Conservation (phyloP, 2,329 filamentous ascomycete genomes). For the Alternaria viburni region DNA sequence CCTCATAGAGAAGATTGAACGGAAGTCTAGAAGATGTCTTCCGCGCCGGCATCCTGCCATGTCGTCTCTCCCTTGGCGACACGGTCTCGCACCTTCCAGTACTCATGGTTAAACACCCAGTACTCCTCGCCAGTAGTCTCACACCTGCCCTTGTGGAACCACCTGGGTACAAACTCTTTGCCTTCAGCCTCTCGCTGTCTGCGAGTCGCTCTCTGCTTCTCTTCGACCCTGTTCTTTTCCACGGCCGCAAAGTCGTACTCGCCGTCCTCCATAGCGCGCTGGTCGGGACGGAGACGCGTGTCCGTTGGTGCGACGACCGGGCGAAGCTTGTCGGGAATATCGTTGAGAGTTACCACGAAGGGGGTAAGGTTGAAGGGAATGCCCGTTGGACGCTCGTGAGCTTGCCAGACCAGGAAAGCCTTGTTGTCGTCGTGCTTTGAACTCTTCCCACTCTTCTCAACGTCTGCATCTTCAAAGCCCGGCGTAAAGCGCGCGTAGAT, state of each 20-base stretch:
- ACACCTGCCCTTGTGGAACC: constrained; percentile 79
- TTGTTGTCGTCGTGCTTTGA: constrained; percentile 68
- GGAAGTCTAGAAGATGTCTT: constrained; percentile 71
- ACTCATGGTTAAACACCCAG: constrained; percentile 88
- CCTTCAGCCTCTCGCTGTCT: constrained; percentile 75
- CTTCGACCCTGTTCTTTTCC: constrained; percentile 94
- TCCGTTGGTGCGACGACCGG: constrained; percentile 88
- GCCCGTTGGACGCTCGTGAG: constrained; percentile 76
- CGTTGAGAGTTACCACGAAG: constrained; percentile 93
- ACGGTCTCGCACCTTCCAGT: constrained; percentile 78
- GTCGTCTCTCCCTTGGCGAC: constrained; percentile 66
- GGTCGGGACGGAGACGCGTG: constrained; percentile 89
- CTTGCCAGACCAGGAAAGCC: constrained; percentile 93
- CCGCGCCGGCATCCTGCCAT: constrained; percentile 70
- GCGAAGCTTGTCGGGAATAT: constrained; percentile 80
- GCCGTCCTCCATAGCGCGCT: constrained; percentile 98
- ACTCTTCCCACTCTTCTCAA: constrained; percentile 49
- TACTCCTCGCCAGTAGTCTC: constrained; percentile 84
- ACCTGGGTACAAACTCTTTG: constrained; percentile 81
- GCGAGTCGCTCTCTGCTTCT: constrained; percentile 82
- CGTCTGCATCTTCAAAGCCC: constrained; percentile 79
- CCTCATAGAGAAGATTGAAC: neutral
- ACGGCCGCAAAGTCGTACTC: constrained; percentile 90
- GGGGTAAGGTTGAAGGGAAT: constrained; percentile 98
- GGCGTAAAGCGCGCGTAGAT: constrained; percentile 93